These are phyloP conservation scores for Pelargonium myrrhifolium DNA, from an alignment of 441 rosid genomes.

Conservation along the genomic window DNA sequence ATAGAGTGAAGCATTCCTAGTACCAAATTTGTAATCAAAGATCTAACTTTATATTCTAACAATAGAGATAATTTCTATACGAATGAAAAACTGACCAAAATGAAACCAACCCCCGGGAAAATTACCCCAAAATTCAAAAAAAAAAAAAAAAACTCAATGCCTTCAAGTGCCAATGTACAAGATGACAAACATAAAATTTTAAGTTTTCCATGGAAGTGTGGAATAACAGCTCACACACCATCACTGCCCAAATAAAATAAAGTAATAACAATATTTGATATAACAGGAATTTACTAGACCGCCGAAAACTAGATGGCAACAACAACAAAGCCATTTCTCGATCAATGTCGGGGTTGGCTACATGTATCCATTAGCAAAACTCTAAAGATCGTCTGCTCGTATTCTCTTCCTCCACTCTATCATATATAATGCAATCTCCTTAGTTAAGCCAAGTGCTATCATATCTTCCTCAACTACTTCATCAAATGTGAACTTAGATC, in stretches of 20 bases:
- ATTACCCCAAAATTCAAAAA: not conserved
- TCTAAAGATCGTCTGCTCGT: too few species aligned
- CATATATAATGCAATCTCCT: too few species aligned
- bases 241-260: not conserved
- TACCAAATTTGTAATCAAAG: not conserved
- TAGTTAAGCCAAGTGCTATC: too few species aligned
- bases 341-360: too few species aligned
- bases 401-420: too few species aligned
- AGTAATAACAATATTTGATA: not conserved
- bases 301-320: not conserved
- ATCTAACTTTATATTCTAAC: not conserved
- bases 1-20: not conserved
- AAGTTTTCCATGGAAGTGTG: not conserved
- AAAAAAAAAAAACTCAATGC: not conserved
- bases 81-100: not conserved
- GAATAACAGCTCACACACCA: conserved; percentile 4
- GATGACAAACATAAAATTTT: not conserved
- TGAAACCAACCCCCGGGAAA: not conserved
- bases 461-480: too few species aligned
- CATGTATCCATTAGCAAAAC: too few species aligned
- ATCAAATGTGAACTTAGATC: too few species aligned
- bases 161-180: not conserved
- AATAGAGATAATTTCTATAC: not conserved
- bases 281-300: not conserved
- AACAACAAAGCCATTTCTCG: too few species aligned